A percentile compares a stretch with the other conserved stretches of the same genome.
phyloP scores from a whole-genome alignment of 1,139 yeast genomes.

The Suhomyces anneliseae region DNA sequence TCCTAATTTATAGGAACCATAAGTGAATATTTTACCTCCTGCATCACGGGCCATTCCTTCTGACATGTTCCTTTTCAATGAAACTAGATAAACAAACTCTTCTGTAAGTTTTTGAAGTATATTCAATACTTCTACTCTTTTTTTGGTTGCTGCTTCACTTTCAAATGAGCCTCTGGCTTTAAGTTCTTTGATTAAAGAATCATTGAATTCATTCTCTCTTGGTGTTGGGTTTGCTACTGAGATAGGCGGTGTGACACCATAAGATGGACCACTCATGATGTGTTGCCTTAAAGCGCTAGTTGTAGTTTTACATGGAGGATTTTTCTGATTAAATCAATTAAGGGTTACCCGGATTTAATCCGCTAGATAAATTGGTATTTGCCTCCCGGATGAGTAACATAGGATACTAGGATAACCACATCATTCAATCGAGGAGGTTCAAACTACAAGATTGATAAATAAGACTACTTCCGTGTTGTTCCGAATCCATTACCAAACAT shows the following conservation, averaged over 20 bases:
- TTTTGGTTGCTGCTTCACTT: conserved; percentile 74
- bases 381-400: not conserved
- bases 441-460: too few species aligned
- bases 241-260: conserved; percentile 91
- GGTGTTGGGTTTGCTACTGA: conserved; percentile 83
- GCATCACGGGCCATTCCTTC: conserved; percentile 98
- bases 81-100: conserved; percentile 81
- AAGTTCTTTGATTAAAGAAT: conserved; percentile 71
- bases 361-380: not conserved
- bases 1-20: conserved; percentile 91
- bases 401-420: too few species aligned
- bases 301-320: not conserved
- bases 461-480: not conserved
- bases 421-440: too few species aligned
- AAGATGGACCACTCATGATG: conserved; percentile 32
- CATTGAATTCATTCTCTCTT: conserved; percentile 73
- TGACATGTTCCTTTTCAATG: conserved; percentile 81
- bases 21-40: conserved; percentile 94
- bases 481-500: not conserved
- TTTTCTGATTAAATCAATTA: not conserved
- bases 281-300: not conserved
- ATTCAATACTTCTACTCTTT: conserved; percentile 72
- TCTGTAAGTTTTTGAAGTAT: conserved; percentile 69
- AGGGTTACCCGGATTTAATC: not conserved
- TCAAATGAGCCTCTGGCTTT: conserved; percentile 89